Percentiles rank a stretch among this genome's conserved stretches.
phyloP scores from a whole-genome alignment of 108 stramenopile genomes.

The Parietichytrium sp. region DNA sequence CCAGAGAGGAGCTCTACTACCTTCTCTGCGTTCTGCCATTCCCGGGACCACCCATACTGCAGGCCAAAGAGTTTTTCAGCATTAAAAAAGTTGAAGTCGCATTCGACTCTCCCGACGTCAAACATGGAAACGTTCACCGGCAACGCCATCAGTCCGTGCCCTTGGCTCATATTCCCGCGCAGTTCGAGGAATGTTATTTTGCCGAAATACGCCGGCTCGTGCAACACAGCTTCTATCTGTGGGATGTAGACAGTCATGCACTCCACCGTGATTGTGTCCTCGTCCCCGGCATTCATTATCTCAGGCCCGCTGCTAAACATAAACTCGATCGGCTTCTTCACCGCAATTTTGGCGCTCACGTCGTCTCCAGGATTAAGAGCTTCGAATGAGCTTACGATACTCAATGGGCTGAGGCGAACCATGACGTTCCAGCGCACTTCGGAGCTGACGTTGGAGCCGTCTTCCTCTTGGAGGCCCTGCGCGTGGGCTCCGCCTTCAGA shows the following conservation, averaged over 20 bases:
- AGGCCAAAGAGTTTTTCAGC: not conserved
- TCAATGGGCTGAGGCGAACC: not conserved
- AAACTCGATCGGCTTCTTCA: not conserved
- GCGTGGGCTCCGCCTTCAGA: not conserved
- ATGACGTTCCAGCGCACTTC: conserved; percentile 12
- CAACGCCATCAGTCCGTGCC: conserved; percentile 19
- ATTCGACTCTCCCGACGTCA: not conserved
- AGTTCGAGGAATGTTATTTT: not conserved
- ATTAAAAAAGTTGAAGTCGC: not conserved
- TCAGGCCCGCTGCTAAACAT: not conserved
- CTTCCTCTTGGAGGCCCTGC: not conserved
- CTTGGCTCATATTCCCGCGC: not conserved
- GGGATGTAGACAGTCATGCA: not conserved
- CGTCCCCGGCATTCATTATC: conserved; percentile 1
- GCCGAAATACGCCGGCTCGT: not conserved
- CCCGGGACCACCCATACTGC: conserved; percentile 13
- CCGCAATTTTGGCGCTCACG: not conserved
- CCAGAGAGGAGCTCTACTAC: no score
- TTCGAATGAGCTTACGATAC: not conserved
- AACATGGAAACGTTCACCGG: conserved; percentile 3
- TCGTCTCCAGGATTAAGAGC: conserved; percentile 8
- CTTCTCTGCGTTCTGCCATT: conserved; percentile 2
- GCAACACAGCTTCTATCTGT: not conserved
- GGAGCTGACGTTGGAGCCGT: not conserved
- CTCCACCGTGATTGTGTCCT: not conserved